Percentiles rank a stretch among this genome's conserved stretches.
Conservation (phyloP, 805 yeast genomes). For the Tetrapisispora fleetii region DNA sequence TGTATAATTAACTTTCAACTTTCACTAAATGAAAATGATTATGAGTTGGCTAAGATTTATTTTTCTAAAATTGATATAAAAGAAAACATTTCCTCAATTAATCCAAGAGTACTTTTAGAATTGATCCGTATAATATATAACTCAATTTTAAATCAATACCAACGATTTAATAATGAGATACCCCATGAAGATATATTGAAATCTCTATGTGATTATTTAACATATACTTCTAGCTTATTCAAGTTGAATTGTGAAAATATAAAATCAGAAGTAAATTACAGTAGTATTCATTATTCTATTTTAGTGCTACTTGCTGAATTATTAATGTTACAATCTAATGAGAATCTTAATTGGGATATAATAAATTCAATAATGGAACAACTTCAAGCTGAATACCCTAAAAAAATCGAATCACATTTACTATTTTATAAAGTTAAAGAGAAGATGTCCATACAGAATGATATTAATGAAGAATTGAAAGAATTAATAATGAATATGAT, state of each 20-base stretch:
- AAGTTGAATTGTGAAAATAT: conserved; percentile 9
- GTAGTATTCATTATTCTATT: conserved; percentile 16
- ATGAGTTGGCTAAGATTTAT: conserved; percentile 30
- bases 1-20: conserved; percentile 27
- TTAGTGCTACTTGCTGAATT: conserved; percentile 17
- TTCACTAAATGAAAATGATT: conserved; percentile 25
- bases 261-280: conserved; percentile 10
- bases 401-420: conserved; percentile 26
- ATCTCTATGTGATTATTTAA: conserved; percentile 12
- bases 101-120: conserved; percentile 19
- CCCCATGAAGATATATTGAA: background rate
- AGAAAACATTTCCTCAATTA: conserved; percentile 7
- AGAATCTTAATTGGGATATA: background rate
- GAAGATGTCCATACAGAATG: conserved; percentile 6
- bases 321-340: background rate
- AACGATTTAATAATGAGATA: conserved; percentile 10
- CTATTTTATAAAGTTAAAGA: conserved; percentile 18
- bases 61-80: conserved; percentile 23
- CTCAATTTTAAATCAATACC: conserved; percentile 8
- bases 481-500: conserved; percentile 32
- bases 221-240: conserved; percentile 7
- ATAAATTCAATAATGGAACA: background rate
- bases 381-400: conserved; percentile 23
- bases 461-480: conserved; percentile 13
- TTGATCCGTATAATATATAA: conserved; percentile 30